Evolutionary conservation across 805 yeast genomes (phyloP), one percentile per base, ranked within the genome.

Genomic region (Metschnikowia peoriensis): DNA sequence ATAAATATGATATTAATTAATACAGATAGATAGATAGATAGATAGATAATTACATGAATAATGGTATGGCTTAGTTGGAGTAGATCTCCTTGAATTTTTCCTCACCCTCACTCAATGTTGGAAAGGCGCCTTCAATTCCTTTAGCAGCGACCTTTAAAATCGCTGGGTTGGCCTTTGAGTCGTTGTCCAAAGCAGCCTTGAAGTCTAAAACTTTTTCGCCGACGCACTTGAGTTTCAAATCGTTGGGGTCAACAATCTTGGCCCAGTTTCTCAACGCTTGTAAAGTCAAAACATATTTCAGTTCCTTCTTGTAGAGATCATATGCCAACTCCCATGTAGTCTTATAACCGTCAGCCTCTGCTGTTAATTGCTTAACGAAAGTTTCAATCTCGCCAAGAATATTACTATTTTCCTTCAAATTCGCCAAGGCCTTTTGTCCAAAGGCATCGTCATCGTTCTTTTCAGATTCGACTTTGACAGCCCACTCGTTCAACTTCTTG

Each of bases 401-500:
- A 35, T 69, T 61, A 2, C 61, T 39, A 41, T 59, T 60, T 42
- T 61, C 61, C 9, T 46, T 48, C 52, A 72, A 60, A 29, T 67
- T 69, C 11, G 60, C 41, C 40, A 73, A 57, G 38, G 77, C 63
- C 38, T 71, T 68, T 28, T 76, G 75, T 35, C 90, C 93, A 56
- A 84, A 77, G 2, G 83, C 78, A 70, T 87, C 92, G 6, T 70
- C 67, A 53, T 84, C 89, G 15, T 77, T 76, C 49, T 71, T 71
- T 54, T 65, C 76, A 42, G 75, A 67, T 59, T 72, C 77, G 29
- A 75, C 78, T 49, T 71, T 69, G 2, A 75, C 69, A 44, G 79
- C 75, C 53, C 86, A 79, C 32, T 78, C 79, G 32, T 81, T 85
- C 56, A 77, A 75, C 58, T 80, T 80, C 66, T 81, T 83, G 49